Evolutionary conservation across 352 stramenopile genomes (phyloP), one percentile per base, ranked within the genome.

Genomic region (Pythium angustatum): DNA sequence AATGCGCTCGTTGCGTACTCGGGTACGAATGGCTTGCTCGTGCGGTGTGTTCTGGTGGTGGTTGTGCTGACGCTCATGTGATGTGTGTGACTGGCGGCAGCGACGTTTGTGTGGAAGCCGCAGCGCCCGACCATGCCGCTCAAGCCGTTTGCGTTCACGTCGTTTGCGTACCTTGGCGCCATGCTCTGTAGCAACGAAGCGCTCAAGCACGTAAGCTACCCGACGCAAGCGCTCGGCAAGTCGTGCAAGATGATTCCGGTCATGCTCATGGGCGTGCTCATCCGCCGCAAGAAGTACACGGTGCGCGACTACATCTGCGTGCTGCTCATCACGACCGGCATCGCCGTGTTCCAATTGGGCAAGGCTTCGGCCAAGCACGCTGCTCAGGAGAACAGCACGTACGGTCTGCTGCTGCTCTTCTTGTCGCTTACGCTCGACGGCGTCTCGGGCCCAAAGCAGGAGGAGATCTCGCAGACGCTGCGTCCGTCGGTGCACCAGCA

Each of bases 201-300:
- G 30, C 78, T 97, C 31, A 97, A 97, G 72, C 90, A 97, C 77
- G 86, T 99, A 68, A 96, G 83, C 66, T 99, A 99, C 80, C 97
- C 97, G 19, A 98, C 98, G 12, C 95, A 98, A 62, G 98, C 96
- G n/a, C 85, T 99, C 12, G 97, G 94, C 49, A 99, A 99, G 77
- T 98, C 85, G 71, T 98, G 96, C 73, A 99, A 99, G 76, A 99
- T 99, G 97, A 98, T 98, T 57, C 97, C 97, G 6, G 97, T 99
- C 49, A 97, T 97, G 91, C 68, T 97, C 69, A 96, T 97, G 84
- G 90, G 90, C 52, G 90, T 97, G 50, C 72, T 97, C 68, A 93
- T 97, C 60, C 85, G 89, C n/a, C 81, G 89, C 60, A 97, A 97
- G 64, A 90, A 93, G 50, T 97, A 97, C 73, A 88, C 81, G 36